Evolutionary conservation across 2,329 filamentous ascomycete genomes (phyloP).

Genomic region (Chaetomiaceae sp.): DNA sequence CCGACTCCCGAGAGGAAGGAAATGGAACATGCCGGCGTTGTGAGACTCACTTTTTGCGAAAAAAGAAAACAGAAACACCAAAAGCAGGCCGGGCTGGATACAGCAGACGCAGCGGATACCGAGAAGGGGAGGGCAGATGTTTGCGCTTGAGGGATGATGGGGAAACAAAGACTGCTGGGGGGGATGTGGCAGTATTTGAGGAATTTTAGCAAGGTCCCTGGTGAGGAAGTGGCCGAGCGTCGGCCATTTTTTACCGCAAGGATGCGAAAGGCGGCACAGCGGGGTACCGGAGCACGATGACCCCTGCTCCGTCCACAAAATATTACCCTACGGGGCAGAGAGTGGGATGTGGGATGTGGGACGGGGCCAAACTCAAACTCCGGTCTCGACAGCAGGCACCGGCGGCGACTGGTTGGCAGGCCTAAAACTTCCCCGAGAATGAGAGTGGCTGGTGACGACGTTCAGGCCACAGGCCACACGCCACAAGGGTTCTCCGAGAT

Average conservation of each 20-base stretch:
- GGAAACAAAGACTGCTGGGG: conserved; percentile 17
- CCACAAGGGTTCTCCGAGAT: not conserved
- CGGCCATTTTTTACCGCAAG: conserved; percentile 24
- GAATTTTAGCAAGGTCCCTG: conserved; percentile 24
- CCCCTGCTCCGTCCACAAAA: conserved; percentile 15
- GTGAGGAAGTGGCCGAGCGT: conserved; percentile 20
- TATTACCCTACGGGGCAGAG: too few relatives aligned
- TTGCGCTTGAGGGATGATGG: conserved; percentile 21
- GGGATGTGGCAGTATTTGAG: conserved; percentile 27
- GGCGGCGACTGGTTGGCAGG: not conserved
- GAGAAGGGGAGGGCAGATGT: conserved; percentile 9
- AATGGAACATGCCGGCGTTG: not conserved
- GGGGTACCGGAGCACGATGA: conserved; percentile 19
- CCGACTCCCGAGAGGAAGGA: not conserved
- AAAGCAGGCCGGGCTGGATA: conserved; percentile 7
- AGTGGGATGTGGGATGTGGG: too few relatives aligned
- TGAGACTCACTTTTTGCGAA: conserved; percentile 15
- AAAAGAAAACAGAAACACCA: conserved; percentile 8
- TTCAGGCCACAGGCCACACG: not conserved
- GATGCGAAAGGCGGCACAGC: conserved; percentile 17
- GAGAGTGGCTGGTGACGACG: not conserved
- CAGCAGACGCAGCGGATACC: conserved; percentile 9
- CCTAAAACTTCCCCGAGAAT: not conserved
- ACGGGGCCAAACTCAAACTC: conserved; percentile 9
- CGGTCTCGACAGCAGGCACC: conserved; percentile 1